A percentile compares a stretch with the other conserved stretches of the same genome.
Conservation (phyloP, 345 rosid genomes). For the Jatropha curcas region DNA sequence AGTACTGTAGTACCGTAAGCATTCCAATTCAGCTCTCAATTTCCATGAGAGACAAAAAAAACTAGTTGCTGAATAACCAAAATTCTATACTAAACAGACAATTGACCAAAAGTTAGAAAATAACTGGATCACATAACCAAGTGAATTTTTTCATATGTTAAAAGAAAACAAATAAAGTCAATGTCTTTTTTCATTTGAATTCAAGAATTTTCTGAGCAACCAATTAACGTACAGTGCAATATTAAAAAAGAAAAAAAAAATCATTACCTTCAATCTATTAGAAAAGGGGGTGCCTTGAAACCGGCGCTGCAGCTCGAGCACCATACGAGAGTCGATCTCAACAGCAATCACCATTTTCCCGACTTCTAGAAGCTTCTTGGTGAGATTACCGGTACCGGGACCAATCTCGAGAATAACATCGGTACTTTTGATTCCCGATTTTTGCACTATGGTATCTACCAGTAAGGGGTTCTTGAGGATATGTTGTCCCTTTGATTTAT, state of each 20-base stretch:
- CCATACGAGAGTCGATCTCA: conserved; percentile 90
- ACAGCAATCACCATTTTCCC: conserved; percentile 83
- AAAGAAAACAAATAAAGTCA: no score
- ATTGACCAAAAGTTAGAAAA: no score
- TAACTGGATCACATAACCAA: no score
- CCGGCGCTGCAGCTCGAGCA: conserved; percentile 86
- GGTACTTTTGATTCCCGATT: conserved; percentile 76
- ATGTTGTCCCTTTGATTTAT: conserved; percentile 90
- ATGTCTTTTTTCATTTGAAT: no score
- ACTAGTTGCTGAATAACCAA: neutral
- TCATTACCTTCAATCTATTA: conserved; percentile 52
- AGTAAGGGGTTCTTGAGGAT: conserved; percentile 83
- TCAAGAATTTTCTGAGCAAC: neutral
- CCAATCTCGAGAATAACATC: conserved; percentile 89
- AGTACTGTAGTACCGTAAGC: no score
- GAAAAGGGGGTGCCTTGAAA: conserved; percentile 79
- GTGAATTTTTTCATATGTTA: no score
- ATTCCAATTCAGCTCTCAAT: no score
- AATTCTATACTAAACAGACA: neutral
- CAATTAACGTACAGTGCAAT: neutral
- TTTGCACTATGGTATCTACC: conserved; percentile 80
- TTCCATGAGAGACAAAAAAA: no score
- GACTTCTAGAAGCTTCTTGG: conserved; percentile 86
- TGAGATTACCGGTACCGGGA: conserved; percentile 92
- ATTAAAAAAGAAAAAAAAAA: neutral